phyloP scores from a whole-genome alignment of 2,329 filamentous ascomycete genomes.

The Cladophialophora psammophila region DNA sequence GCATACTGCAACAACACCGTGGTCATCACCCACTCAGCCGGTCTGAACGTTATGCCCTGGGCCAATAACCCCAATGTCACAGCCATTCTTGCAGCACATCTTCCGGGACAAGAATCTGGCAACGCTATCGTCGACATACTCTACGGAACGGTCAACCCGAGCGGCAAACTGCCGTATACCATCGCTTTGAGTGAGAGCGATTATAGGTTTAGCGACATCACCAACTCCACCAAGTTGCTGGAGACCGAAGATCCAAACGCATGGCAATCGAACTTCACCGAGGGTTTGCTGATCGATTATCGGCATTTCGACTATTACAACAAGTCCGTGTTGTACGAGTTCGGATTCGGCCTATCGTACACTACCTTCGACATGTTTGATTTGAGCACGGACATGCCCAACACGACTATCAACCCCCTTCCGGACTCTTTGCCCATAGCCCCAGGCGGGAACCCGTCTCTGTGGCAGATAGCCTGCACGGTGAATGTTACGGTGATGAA shows the following conservation, averaged over 20 bases:
- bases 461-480: slow-evolving; percentile 64
- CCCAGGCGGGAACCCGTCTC: slow-evolving; percentile 62
- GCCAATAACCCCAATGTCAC: slow-evolving; percentile 68
- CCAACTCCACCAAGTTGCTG: slow-evolving; percentile 43
- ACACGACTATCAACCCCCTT: slow-evolving; percentile 49
- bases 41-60: slow-evolving; percentile 50
- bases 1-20: slow-evolving; percentile 59
- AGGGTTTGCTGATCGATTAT: slow-evolving; percentile 85
- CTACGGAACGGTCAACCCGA: slow-evolving; percentile 79
- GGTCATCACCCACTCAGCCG: slow-evolving; percentile 56
- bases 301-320: slow-evolving; percentile 73
- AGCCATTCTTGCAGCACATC: slow-evolving; percentile 81
- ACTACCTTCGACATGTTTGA: slow-evolving; percentile 79
- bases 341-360: slow-evolving; percentile 82
- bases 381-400: slow-evolving; percentile 64
- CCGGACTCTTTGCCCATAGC: slow-evolving; percentile 60
- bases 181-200: slow-evolving; percentile 72
- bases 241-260: slow-evolving; percentile 50
- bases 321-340: slow-evolving; percentile 59
- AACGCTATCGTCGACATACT: slow-evolving; percentile 82
- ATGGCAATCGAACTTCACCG: slow-evolving; percentile 76
- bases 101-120: slow-evolving; percentile 84
- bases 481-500: slow-evolving; percentile 75
- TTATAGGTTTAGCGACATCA: slow-evolving; percentile 70
- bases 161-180: slow-evolving; percentile 80